Base-by-base conservation (phyloP, 202 grass and related monocot species). In the Carex sylvatica region DNA sequence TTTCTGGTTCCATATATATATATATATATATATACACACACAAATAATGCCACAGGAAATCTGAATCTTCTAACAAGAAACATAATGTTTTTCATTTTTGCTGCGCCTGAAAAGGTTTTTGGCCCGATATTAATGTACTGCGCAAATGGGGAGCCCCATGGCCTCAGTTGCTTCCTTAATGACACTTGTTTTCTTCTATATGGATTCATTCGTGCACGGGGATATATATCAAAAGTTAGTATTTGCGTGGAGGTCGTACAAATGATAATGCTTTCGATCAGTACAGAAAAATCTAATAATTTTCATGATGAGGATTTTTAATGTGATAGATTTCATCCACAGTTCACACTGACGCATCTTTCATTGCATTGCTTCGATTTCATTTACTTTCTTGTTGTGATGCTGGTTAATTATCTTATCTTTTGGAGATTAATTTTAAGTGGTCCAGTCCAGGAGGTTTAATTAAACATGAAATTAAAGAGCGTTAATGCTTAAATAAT, bases 111-210 rank as follows among this genome's bases (percentile, higher is more conserved):
- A 65, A 46, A 81, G 58, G 61, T 24, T 7, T 63, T 62, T 64
- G 58, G 61, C 4, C 38, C 0, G 6, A 40, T 35, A 40, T 40
- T 66, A 69, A 9, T 67, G 63, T 55, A 75, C 72, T 54, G 47
- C 56, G 40, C 59, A 66, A 80, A 53, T 33, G 59, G 33, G 38
- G 59, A 80, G 30, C 35, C 70, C 59, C 60, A 70, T 69, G 4
- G 52, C 26, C 51, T 49, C 59, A 59, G 74, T 53, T 38, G 52
- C 28, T 80, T 80, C 56, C 56, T 80, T 82, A 67, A 69, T 82
- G 63, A 67, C 61, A 3, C 63, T 70, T 82, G 80, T 82, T 82
- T 82, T 44, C 16, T 82, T 82, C 80, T 82, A 14, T 82, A 67
- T 82, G 80, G 80, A 54, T 30, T 68, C 63, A 82, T 82, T 55